Percentiles rank a stretch among this genome's conserved stretches.
These are phyloP conservation scores for Ilex asprella DNA, from an alignment of 257 asterid species.

Conservation along the genomic window DNA sequence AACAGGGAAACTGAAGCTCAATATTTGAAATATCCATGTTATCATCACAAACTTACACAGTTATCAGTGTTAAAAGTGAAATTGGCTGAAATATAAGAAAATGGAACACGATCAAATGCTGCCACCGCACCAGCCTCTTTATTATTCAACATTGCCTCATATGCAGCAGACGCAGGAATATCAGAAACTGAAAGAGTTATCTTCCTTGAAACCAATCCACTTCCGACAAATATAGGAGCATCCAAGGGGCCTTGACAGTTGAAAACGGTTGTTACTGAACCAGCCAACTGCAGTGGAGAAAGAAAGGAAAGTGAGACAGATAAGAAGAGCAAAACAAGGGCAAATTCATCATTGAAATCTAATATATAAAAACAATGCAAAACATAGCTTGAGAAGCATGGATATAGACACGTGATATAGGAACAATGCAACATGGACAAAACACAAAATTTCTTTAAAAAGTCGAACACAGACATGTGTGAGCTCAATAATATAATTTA, in stretches of 20 bases:
- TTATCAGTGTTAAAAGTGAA: constrained; percentile 95
- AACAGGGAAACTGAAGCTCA: neutral
- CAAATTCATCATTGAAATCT: constrained; percentile 1
- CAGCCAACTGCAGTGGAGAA: constrained; percentile 71
- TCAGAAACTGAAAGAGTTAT: constrained; percentile 54
- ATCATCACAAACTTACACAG: constrained; percentile 56
- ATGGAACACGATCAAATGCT: constrained; percentile 87
- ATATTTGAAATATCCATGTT: constrained; percentile 5
- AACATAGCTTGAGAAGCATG: neutral
- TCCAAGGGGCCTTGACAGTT: constrained; percentile 99
- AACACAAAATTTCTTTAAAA: no score
- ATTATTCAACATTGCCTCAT: constrained; percentile 74
- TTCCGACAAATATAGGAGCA: constrained; percentile 94
- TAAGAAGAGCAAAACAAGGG: constrained; percentile 2
- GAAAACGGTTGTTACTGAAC: constrained; percentile 92
- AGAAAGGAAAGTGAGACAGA: constrained; percentile 18
- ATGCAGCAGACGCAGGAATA: constrained; percentile 69
- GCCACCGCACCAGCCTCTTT: constrained; percentile 99
- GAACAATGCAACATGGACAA: no score
- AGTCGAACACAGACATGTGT: no score
- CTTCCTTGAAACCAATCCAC: constrained; percentile 93
- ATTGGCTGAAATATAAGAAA: constrained; percentile 91
- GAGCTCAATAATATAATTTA: no score
- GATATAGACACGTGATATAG: no score
- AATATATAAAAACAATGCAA: no score